Base-by-base conservation (phyloP, 306 rosid genomes). In the Hylodesmum podocarpum region DNA sequence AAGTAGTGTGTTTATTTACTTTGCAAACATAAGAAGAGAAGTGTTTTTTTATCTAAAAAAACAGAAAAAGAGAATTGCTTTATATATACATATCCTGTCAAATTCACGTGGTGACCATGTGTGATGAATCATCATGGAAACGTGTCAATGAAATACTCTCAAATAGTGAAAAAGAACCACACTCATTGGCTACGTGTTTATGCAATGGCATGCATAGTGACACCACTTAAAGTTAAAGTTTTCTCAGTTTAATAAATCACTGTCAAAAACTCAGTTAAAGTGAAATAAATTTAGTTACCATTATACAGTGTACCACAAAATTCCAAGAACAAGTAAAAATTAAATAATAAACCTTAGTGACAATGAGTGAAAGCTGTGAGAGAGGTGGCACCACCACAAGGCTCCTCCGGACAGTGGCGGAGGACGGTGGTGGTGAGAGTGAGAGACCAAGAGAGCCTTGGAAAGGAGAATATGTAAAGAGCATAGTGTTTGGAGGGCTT, bases 391-490 rank as follows among this genome's bases (percentile, higher is more conserved):
- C 81, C 77, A 53, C 65, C 24, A 21, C 59, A 39, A 43, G 80
- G 31, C 81, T 86, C 18, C 72, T 70, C 76, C 72, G 8, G 27
- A 64, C 28, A 34, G 43, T 0, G 41, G 73, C 25, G 59, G 72
- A 67, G 19, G 65, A 61, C 29, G 67, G 68, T 49, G 75, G 37
- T 39, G 53, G 31, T 31, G n/a, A 33, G 2, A 58, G 76, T 19
- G 78, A 72, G 34, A 86, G 94, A n/a, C 92, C 97, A 69, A 87
- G 72, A 68, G 83, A 87, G 74, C 88, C 91, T 10, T 84, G 89
- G 91, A 86, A 70, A 36, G 88, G 83, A 66, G 81, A 83, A 71
- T 70, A 79, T 74, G 89, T 54, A 3, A 83, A 86, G 76, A 85
- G 89, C 77, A 72, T 84, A 51, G 79, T 86, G 49, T 86, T 82